phyloP scores from a whole-genome alignment of 208 protist species.

The Leishmania guyanensis region DNA sequence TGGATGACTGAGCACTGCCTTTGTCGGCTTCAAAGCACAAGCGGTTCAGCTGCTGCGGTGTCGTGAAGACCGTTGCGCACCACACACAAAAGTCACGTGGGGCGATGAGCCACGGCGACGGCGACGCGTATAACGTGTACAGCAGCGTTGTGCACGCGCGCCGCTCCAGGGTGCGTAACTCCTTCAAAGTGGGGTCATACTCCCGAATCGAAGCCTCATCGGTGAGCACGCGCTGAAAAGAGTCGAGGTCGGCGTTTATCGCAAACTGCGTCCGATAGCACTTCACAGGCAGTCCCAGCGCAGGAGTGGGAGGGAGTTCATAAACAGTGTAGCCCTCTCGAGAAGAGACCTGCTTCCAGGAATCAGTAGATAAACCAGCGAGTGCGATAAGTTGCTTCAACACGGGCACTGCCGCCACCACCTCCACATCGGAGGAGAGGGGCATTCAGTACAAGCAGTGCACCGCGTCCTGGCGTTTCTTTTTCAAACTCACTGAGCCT shows the following conservation, averaged over 20 bases:
- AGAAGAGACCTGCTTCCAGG: conserved; percentile 13
- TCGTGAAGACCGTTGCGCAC: conserved; percentile 19
- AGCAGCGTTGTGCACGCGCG: conserved; percentile 19
- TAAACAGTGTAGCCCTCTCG: conserved; percentile 13
- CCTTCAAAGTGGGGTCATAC: conserved; percentile 35
- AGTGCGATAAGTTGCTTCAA: conserved; percentile 19
- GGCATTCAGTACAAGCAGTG: background rate
- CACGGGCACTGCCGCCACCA: conserved; percentile 19
- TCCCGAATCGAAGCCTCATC: conserved; percentile 12
- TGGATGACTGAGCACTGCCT: background rate
- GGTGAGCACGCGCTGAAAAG: conserved; percentile 14
- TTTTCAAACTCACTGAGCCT: background rate
- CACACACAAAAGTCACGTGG: conserved; percentile 50
- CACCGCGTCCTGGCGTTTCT: background rate
- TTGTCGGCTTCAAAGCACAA: background rate
- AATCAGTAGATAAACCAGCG: background rate
- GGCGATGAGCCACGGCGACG: conserved; percentile 34
- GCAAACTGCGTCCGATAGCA: conserved; percentile 35
- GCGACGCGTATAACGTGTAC: conserved; percentile 49
- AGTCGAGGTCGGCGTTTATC: conserved; percentile 23
- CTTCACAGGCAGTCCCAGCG: conserved; percentile 21
- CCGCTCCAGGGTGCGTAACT: conserved; percentile 24
- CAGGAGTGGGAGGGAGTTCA: conserved; percentile 8
- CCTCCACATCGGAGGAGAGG: conserved; percentile 18
- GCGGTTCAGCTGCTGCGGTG: conserved; percentile 8